Evolutionary conservation across 2,329 filamentous ascomycete species (phyloP).

Genomic region (Fusarium burgessii): DNA sequence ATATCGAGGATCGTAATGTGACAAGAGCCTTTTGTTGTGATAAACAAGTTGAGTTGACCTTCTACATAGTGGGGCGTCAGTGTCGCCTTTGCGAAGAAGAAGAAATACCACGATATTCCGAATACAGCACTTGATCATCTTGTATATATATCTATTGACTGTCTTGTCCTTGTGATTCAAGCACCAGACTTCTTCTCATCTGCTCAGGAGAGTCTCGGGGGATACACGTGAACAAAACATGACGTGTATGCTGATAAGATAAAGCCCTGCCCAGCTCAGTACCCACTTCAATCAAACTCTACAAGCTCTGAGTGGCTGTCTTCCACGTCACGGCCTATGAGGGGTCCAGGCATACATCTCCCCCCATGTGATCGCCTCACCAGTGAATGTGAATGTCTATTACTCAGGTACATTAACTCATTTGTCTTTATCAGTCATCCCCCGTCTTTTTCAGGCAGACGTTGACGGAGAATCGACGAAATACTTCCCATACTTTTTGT

Average conservation of each 20-base stretch:
- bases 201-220: conserved; percentile 1
- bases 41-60: too few relatives aligned
- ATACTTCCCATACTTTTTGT: not conserved
- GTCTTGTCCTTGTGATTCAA: conserved; percentile 20
- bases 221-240: conserved; percentile 30
- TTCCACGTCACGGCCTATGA: conserved; percentile 37
- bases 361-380: conserved; percentile 50
- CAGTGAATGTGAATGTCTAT: conserved; percentile 32
- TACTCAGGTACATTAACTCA: conserved; percentile 13
- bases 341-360: conserved; percentile 32
- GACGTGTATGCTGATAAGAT: conserved; percentile 41
- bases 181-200: conserved; percentile 15
- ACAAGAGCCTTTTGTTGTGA: too few relatives aligned
- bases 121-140: not conserved
- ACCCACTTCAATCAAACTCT: not conserved
- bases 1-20: too few relatives aligned
- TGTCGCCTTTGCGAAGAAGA: not conserved
- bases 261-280: conserved; percentile 1
- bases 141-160: not conserved
- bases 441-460: conserved; percentile 10
- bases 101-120: conserved; percentile 19
- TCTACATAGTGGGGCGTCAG: too few relatives aligned
- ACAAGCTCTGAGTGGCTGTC: conserved; percentile 11
- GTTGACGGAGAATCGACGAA: conserved; percentile 1
- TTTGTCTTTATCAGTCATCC: conserved; percentile 29